A percentile compares a stretch with the other conserved stretches of the same genome.
These are phyloP conservation scores for Recurvomyces mirabilis DNA, from an alignment of 495 filamentous ascomycete genomes.

Conservation along the genomic window DNA sequence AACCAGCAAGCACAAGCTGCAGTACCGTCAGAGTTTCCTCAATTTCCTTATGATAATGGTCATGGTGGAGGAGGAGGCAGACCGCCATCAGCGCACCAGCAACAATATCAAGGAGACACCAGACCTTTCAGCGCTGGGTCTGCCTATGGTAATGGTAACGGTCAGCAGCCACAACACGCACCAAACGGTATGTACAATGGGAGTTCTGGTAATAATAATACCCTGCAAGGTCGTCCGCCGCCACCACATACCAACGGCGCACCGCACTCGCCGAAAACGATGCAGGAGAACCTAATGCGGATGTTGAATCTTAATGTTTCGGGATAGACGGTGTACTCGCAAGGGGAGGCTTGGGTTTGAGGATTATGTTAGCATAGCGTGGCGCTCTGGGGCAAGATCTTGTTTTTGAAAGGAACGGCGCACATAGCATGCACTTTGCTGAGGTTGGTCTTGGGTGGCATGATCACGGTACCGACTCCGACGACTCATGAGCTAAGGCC, in stretches of 20 bases:
- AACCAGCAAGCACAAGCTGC: constrained; percentile 16
- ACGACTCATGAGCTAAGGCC: not conserved
- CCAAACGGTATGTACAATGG: too few species aligned
- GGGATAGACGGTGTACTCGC: too few species aligned
- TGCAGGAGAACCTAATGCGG: constrained; percentile 22
- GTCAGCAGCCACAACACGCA: too few species aligned
- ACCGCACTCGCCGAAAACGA: too few species aligned
- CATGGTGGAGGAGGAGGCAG: not conserved
- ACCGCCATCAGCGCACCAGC: not conserved
- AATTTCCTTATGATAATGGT: not conserved
- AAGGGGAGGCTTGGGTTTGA: not conserved
- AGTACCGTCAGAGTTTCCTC: not conserved
- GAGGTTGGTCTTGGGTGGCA: not conserved
- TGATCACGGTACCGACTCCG: not conserved
- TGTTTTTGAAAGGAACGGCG: not conserved
- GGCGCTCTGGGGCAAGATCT: not conserved
- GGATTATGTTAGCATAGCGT: too few species aligned
- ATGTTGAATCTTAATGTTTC: constrained; percentile 24
- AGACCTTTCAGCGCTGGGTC: too few species aligned
- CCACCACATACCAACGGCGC: too few species aligned
- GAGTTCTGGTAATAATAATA: too few species aligned
- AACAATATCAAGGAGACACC: too few species aligned
- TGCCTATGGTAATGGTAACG: too few species aligned
- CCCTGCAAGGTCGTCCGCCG: constrained; percentile 10
- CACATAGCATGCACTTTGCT: not conserved